These are phyloP conservation scores for Ogataea chonburiensis DNA, from an alignment of 805 yeast species.

Conservation along the genomic window DNA sequence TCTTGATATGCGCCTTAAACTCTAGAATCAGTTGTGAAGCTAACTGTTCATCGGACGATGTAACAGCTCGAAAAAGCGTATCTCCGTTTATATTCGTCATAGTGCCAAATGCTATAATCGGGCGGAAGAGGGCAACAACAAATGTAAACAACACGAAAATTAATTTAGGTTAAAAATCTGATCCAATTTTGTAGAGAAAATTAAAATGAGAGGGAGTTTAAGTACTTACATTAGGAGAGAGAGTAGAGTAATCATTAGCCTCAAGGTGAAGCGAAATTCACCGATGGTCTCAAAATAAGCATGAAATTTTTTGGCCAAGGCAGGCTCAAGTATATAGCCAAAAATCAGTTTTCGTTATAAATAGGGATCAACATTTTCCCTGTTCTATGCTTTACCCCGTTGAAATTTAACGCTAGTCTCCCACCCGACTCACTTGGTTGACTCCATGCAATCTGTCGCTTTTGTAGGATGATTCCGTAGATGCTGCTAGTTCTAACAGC, in stretches of 20 bases:
- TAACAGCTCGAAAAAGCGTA: conserved; percentile 26
- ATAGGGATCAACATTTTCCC: conserved; percentile 53
- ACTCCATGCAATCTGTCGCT: conserved; percentile 58
- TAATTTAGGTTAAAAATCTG: too few relatives aligned
- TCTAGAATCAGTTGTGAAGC: conserved; percentile 30
- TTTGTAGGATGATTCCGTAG: conserved; percentile 47
- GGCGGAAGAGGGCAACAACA: conserved; percentile 1
- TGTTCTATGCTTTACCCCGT: conserved; percentile 53
- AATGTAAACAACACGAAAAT: conserved; percentile 11
- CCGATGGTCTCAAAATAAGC: too few relatives aligned
- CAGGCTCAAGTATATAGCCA: neutral
- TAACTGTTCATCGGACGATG: conserved; percentile 18
- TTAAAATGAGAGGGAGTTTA: too few relatives aligned
- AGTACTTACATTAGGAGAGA: too few relatives aligned
- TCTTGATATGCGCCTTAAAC: conserved; percentile 54
- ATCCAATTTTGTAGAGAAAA: too few relatives aligned
- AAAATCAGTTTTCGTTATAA: conserved; percentile 33
- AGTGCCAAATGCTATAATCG: neutral
- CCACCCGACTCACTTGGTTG: conserved; percentile 72
- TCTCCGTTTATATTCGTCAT: conserved; percentile 27
- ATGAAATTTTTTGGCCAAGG: too few relatives aligned
- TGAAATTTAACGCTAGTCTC: conserved; percentile 53
- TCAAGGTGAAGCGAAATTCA: too few relatives aligned
- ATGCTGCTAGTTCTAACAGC: conserved; percentile 44
- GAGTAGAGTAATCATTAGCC: too few relatives aligned